Evolutionary conservation across 192 early-diverging fungal species (phyloP).

Genomic region (Rhizoclosmatium sp.): DNA sequence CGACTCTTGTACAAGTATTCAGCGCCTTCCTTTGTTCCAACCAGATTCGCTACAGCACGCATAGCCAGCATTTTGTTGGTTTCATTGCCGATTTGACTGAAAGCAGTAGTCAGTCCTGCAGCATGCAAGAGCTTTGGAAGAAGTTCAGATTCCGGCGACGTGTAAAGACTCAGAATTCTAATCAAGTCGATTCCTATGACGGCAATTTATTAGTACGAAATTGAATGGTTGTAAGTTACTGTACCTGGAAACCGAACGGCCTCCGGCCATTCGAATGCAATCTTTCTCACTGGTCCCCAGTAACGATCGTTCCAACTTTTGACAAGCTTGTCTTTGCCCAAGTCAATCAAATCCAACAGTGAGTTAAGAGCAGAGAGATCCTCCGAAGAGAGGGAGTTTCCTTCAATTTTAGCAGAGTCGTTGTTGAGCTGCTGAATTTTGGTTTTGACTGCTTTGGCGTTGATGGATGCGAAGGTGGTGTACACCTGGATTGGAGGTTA

Average conservation of each 20-base stretch:
- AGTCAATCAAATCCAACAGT: slow-evolving; percentile 33
- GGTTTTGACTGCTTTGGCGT: slow-evolving; percentile 71
- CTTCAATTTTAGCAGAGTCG: slow-evolving; percentile 38
- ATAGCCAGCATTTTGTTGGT: slow-evolving; percentile 82
- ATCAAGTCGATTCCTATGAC: slow-evolving; percentile 75
- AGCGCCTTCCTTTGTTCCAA: slow-evolving; percentile 59
- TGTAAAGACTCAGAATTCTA: slow-evolving; percentile 68
- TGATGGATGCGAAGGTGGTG: slow-evolving; percentile 75
- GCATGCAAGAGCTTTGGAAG: slow-evolving; percentile 22
- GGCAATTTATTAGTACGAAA: not conserved
- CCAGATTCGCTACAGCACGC: slow-evolving; percentile 77
- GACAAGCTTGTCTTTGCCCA: slow-evolving; percentile 34
- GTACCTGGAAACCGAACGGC: slow-evolving; percentile 74
- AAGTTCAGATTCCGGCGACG: slow-evolving; percentile 35
- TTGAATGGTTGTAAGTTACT: not conserved
- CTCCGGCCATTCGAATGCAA: slow-evolving; percentile 75
- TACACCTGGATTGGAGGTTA: slow-evolving; percentile 42
- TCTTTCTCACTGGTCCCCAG: slow-evolving; percentile 55
- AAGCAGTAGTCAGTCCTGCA: slow-evolving; percentile 18
- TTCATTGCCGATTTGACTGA: slow-evolving; percentile 53
- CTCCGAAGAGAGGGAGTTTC: slow-evolving; percentile 7
- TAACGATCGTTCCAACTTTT: slow-evolving; percentile 51
- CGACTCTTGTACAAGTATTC: slow-evolving; percentile 47
- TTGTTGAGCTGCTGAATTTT: slow-evolving; percentile 80
- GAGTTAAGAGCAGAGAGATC: slow-evolving; percentile 25